Evolutionary conservation across 768 basidiomycete species (phyloP).

Genomic region (Thelephora ganbajun): DNA sequence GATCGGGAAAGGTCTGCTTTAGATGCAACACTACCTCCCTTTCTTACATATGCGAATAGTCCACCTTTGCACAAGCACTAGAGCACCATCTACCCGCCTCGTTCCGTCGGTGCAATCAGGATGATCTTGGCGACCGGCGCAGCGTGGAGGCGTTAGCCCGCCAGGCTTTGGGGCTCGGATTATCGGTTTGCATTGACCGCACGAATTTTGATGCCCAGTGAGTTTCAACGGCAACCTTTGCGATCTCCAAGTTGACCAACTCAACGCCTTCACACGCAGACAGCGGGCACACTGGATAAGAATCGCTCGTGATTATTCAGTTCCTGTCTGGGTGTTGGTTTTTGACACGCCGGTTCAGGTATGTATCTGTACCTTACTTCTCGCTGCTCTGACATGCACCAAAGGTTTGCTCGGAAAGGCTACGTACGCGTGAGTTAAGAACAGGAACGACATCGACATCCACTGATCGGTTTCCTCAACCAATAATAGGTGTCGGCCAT

Average conservation of each 20-base stretch:
- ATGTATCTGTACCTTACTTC: slow-evolving; percentile 8
- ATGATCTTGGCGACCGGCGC: slow-evolving; percentile 57
- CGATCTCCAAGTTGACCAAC: background rate
- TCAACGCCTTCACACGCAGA: slow-evolving; percentile 20
- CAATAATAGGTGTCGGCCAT: slow-evolving; percentile 24
- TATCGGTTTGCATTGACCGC: slow-evolving; percentile 68
- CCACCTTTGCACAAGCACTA: slow-evolving; percentile 64
- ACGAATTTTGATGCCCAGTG: slow-evolving; percentile 61
- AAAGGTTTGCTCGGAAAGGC: slow-evolving; percentile 48
- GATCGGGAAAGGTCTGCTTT: slow-evolving; percentile 23
- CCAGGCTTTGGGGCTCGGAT: slow-evolving; percentile 35
- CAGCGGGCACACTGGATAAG: slow-evolving; percentile 64
- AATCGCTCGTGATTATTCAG: slow-evolving; percentile 55
- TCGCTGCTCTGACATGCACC: background rate
- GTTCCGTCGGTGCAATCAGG: slow-evolving; percentile 67
- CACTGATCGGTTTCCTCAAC: background rate
- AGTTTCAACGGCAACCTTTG: slow-evolving; percentile 6
- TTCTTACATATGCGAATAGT: slow-evolving; percentile 21
- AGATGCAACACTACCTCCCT: slow-evolving; percentile 7
- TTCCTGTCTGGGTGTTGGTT: slow-evolving; percentile 56
- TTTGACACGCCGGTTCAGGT: slow-evolving; percentile 72
- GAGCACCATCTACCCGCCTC: slow-evolving; percentile 36
- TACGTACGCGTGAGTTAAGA: slow-evolving; percentile 47
- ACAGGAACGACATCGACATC: background rate
- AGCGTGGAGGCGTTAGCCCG: slow-evolving; percentile 50